Percentiles rank a stretch among this genome's conserved stretches.
These are phyloP conservation scores for Lactarius sanguifluus DNA, from an alignment of 768 basidiomycete genomes.

Conservation along the genomic window DNA sequence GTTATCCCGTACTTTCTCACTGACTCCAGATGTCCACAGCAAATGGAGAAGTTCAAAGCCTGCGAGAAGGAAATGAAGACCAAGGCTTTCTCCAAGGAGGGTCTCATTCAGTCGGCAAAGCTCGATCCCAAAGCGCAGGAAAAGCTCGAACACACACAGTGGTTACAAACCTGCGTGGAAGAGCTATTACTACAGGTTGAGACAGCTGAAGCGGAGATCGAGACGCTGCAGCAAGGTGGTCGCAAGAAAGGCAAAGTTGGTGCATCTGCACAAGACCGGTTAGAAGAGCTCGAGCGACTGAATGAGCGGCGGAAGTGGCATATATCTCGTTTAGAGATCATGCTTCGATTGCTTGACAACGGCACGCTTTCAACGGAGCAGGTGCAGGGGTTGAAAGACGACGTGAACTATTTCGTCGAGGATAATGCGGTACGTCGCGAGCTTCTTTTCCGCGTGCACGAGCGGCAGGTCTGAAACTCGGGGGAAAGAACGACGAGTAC, in stretches of 20 bases:
- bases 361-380: conserved; percentile 83
- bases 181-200: conserved; percentile 93
- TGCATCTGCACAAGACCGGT: conserved; percentile 61
- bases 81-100: conserved; percentile 99
- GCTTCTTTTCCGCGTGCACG: background rate
- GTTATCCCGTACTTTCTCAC: conserved; percentile 16
- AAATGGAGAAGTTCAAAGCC: conserved; percentile 99
- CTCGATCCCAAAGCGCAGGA: conserved; percentile 97
- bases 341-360: conserved; percentile 90
- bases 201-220: conserved; percentile 91
- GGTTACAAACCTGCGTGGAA: conserved; percentile 88
- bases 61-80: conserved; percentile 99
- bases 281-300: conserved; percentile 80
- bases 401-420: conserved; percentile 95
- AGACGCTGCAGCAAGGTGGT: conserved; percentile 67
- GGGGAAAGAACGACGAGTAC: conserved; percentile 86
- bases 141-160: conserved; percentile 84
- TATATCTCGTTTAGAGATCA: conserved; percentile 86
- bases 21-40: conserved; percentile 52
- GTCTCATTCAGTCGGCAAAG: conserved; percentile 88
- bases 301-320: conserved; percentile 98
- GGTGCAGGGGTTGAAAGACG: conserved; percentile 82
- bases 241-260: conserved; percentile 84
- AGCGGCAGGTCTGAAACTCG: background rate
- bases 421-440: conserved; percentile 78